Conservation (phyloP, 208 protist genomes). For the Angomonas deanei region DNA sequence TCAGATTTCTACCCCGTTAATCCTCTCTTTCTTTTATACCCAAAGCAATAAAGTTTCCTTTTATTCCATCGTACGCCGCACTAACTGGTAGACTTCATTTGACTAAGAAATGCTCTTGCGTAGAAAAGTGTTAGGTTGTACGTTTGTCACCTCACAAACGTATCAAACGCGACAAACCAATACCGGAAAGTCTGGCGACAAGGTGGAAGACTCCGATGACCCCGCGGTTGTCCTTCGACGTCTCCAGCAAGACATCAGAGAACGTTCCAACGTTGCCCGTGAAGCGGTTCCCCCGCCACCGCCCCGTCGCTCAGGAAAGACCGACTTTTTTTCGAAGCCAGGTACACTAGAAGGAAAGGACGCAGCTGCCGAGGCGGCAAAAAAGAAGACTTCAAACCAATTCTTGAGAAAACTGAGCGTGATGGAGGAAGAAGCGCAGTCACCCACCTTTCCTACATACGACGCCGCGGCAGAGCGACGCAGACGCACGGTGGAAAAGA, state of each 20-base stretch:
- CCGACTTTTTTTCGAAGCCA: constrained; percentile 22
- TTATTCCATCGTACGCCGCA: no score
- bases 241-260: constrained; percentile 30
- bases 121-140: no score
- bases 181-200: not conserved
- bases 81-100: no score
- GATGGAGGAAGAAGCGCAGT: constrained; percentile 47
- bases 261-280: constrained; percentile 10
- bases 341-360: not conserved
- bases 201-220: constrained; percentile 26
- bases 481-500: constrained; percentile 34
- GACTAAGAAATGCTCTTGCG: no score
- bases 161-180: not conserved
- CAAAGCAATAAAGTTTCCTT: no score
- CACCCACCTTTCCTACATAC: constrained; percentile 44
- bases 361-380: not conserved
- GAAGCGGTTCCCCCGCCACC: constrained; percentile 25
- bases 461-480: constrained; percentile 34
- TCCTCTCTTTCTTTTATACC: no score
- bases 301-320: constrained; percentile 34
- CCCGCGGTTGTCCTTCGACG: constrained; percentile 32
- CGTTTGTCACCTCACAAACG: no score
- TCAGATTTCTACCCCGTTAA: no score
- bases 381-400: constrained; percentile 12
- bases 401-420: constrained; percentile 60